A percentile compares a stretch with the other conserved stretches of the same genome.
These are phyloP conservation scores for Murraya koenigii DNA, from an alignment of 345 rosid genomes.

Conservation along the genomic window DNA sequence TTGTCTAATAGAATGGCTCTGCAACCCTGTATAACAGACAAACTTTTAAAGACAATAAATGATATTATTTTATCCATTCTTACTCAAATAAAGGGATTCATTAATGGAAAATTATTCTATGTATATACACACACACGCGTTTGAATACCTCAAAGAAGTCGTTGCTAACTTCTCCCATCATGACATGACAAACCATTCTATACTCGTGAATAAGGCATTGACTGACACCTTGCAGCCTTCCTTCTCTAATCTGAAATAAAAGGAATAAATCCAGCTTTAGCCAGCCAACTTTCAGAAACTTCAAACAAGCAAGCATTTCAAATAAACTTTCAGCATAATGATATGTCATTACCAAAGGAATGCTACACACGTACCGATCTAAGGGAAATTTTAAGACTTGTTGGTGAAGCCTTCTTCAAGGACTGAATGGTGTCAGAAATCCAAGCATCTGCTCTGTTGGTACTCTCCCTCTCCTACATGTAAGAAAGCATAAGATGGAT, in stretches of 20 bases:
- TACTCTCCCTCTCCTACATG: conserved; percentile 57
- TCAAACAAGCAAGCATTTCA: not conserved
- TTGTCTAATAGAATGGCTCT: conserved; percentile 86
- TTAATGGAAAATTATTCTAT: too few relatives aligned
- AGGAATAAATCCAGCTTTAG: conserved; percentile 16
- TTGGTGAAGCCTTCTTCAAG: conserved; percentile 77
- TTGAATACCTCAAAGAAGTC: conserved; percentile 83
- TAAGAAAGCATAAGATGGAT: conserved; percentile 3
- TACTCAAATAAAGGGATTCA: too few relatives aligned
- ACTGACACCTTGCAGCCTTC: conserved; percentile 81
- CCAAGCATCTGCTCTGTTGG: conserved; percentile 49
- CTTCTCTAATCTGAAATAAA: conserved; percentile 78
- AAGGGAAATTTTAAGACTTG: conserved; percentile 82
- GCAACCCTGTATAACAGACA: conserved; percentile 63
- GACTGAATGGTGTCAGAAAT: conserved; percentile 43
- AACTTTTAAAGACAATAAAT: not conserved
- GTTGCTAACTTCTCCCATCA: conserved; percentile 78
- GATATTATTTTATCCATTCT: too few relatives aligned
- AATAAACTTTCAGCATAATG: not conserved
- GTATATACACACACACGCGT: not conserved
- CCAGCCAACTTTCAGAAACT: not conserved
- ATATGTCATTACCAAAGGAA: not conserved
- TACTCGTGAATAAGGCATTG: conserved; percentile 77
- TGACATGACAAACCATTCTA: conserved; percentile 81
- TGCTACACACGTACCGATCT: conserved; percentile 51